These are phyloP conservation scores for Xylaria curta DNA, from an alignment of 495 filamentous ascomycete genomes.

Conservation along the genomic window DNA sequence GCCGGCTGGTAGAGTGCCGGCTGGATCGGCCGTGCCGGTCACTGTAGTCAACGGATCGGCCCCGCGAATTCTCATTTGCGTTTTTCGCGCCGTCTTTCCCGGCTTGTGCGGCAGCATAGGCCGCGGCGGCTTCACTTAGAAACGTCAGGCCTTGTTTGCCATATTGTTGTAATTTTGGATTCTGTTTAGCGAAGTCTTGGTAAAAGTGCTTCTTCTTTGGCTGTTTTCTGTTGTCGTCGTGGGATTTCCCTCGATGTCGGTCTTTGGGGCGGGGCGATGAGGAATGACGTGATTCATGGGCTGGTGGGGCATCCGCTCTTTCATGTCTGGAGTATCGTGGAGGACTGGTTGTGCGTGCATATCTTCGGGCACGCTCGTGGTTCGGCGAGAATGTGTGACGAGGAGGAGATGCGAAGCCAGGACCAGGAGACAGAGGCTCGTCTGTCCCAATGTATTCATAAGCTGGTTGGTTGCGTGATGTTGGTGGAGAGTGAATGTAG, in stretches of 20 bases:
- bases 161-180: slow-evolving; percentile 34
- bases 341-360: slow-evolving; percentile 38
- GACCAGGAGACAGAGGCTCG: slow-evolving; percentile 24
- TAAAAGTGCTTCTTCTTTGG: slow-evolving; percentile 27
- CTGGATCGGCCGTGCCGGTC: slow-evolving; percentile 28
- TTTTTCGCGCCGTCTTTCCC: slow-evolving; percentile 24
- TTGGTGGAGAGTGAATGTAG: slow-evolving; percentile 38
- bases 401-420: slow-evolving; percentile 24
- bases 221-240: slow-evolving; percentile 14
- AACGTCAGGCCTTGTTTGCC: slow-evolving; percentile 37
- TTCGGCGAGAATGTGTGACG: slow-evolving; percentile 20
- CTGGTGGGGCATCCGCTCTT: slow-evolving; percentile 24
- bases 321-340: slow-evolving; percentile 33
- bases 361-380: slow-evolving; percentile 24
- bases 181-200: slow-evolving; percentile 22
- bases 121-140: slow-evolving; percentile 38
- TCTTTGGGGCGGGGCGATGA: slow-evolving; percentile 28
- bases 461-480: slow-evolving; percentile 14
- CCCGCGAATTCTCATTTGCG: slow-evolving; percentile 1
- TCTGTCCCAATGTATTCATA: slow-evolving; percentile 42
- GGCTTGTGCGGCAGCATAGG: slow-evolving; percentile 36
- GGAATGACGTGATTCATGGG: slow-evolving; percentile 27
- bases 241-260: neutral
- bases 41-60: slow-evolving; percentile 31
- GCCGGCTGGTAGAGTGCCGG: slow-evolving; percentile 30